These are phyloP conservation scores for Nannochloropsis limnetica DNA, from an alignment of 352 stramenopile species.

Conservation along the genomic window DNA sequence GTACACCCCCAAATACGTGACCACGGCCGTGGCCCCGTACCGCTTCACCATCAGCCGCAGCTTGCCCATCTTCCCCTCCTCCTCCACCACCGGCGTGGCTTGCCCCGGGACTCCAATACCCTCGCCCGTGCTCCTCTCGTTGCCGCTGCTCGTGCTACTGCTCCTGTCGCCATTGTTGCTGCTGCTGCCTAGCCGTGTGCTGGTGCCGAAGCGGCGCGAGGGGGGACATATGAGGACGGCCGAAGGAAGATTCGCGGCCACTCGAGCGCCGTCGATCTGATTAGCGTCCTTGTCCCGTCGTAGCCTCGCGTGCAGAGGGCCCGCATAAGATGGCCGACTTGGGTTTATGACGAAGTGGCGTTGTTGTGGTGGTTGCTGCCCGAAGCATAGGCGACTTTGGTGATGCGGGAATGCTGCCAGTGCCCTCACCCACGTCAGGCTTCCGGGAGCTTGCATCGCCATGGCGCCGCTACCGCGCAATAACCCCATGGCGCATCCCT, in stretches of 20 bases:
- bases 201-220: background rate
- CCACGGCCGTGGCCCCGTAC: constrained; percentile 63
- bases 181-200: background rate
- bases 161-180: constrained; percentile 29
- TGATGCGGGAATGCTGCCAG: background rate
- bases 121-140: constrained; percentile 13
- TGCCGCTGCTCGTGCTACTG: constrained; percentile 39
- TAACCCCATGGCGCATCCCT: background rate
- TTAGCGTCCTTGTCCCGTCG: background rate
- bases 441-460: background rate
- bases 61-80: background rate
- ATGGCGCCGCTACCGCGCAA: background rate
- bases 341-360: constrained; percentile 29
- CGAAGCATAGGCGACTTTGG: constrained; percentile 33
- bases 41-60: constrained; percentile 51
- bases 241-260: background rate
- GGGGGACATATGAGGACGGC: background rate
- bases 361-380: background rate
- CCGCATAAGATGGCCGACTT: constrained; percentile 21
- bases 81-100: background rate
- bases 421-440: background rate
- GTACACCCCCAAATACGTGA: constrained; percentile 64
- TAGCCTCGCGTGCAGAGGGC: background rate
- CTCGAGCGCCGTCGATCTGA: background rate
- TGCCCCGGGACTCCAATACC: background rate